phyloP scores from a whole-genome alignment of 2,329 filamentous ascomycete genomes.

The Cadophora sp. region DNA sequence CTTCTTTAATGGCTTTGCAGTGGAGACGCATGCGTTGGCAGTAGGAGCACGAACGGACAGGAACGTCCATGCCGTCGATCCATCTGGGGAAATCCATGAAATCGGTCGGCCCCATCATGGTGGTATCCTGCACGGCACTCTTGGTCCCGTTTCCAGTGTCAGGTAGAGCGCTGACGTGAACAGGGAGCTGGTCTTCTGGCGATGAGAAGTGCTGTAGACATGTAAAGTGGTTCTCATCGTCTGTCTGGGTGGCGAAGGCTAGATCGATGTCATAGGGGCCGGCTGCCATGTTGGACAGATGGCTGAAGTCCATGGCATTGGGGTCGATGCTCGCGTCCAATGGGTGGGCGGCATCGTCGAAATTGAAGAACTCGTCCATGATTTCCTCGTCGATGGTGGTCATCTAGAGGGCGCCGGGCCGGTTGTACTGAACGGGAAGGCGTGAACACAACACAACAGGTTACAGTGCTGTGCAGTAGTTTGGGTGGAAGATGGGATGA shows the following conservation, averaged over 20 bases:
- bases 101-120: slow-evolving; percentile 51
- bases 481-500: slow-evolving; percentile 2
- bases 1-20: slow-evolving; percentile 66
- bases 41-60: slow-evolving; percentile 54
- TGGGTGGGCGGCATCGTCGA: slow-evolving; percentile 56
- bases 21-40: slow-evolving; percentile 60
- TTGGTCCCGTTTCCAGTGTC: slow-evolving; percentile 20
- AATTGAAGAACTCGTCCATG: slow-evolving; percentile 68
- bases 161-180: slow-evolving; percentile 34
- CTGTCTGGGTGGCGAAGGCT: slow-evolving; percentile 60
- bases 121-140: slow-evolving; percentile 43
- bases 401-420: slow-evolving; percentile 41
- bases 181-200: slow-evolving; percentile 45
- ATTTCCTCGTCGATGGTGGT: slow-evolving; percentile 44
- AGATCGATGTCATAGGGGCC: slow-evolving; percentile 53
- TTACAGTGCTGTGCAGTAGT: not conserved
- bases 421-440: not conserved
- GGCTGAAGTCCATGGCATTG: slow-evolving; percentile 9
- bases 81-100: slow-evolving; percentile 47
- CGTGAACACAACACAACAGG: not conserved
- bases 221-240: slow-evolving; percentile 65
- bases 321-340: slow-evolving; percentile 20
- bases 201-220: slow-evolving; percentile 63
- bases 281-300: slow-evolving; percentile 10
- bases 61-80: slow-evolving; percentile 42